Evolutionary conservation across 176 grass and related monocot genomes (phyloP), one percentile per base, ranked within the genome.

Genomic region (Aegilops tauschii): DNA sequence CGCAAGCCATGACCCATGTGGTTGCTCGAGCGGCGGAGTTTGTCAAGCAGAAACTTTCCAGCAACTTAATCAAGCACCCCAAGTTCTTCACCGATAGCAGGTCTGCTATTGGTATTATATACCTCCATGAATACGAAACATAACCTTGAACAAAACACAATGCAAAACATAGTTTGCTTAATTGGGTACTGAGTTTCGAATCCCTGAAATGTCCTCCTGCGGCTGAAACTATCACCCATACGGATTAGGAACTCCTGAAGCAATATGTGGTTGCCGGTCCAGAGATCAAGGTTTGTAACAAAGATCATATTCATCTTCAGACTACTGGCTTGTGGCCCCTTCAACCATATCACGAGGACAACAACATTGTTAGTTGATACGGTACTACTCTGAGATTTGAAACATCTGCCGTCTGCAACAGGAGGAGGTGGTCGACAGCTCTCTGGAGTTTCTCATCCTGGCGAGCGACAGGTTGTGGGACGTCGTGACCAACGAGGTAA

Each of bases 201-300:
- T 12, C 42, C 59, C 3, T 61, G 17, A 2, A 30, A 21, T 65
- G 3, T 52, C 6, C 23, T 34, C 44, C 44, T 89, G 73, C 90
- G 94, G 95, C 90, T 85, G 92, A 97, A 83, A 93, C 92, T 23
- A 94, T 93, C 83, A 97, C 42, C 40, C 42, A 44, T 44, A 2
- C 10, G 42, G 42, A 44, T 44, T 44, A 44, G 10, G 42, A 94
- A 6, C 91, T 95, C 18, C 18, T 98, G 59, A 98, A 98, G 77
- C 93, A 98, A 69, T 98, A 91, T 42, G 95, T 98, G 20, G 95
- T 98, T 61, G 93, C 91, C 29, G 93, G 95, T 82, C 91, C 93
- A 44, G 91, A 97, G 61, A 97, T 95, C 42, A 88, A 93, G 95
- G 95, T 97, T n/a, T 5, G 47, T 50, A 10, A 44, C 42, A 44